These are phyloP conservation scores for Pleurotus eryngii DNA, from an alignment of 768 basidiomycete species.

Conservation along the genomic window DNA sequence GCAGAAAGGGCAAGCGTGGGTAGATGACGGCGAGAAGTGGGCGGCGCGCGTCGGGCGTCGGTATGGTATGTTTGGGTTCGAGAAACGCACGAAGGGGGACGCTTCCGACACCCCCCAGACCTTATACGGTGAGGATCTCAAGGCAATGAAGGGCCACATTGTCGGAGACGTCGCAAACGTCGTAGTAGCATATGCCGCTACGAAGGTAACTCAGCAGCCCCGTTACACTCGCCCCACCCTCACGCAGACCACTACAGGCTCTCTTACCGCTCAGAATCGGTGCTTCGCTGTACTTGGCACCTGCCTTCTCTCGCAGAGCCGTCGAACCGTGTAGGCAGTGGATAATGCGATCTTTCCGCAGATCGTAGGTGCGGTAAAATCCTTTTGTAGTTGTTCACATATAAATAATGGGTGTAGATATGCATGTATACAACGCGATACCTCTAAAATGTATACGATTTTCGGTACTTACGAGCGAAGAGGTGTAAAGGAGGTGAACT, in stretches of 20 bases:
- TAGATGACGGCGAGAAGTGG: constrained; percentile 75
- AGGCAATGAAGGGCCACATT: constrained; percentile 34
- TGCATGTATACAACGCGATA: no score
- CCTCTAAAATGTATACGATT: no score
- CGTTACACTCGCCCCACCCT: constrained; percentile 1
- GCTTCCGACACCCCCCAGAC: neutral
- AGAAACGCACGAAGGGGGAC: constrained; percentile 40
- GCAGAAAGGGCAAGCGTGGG: constrained; percentile 51
- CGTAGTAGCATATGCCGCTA: constrained; percentile 74
- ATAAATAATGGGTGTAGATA: no score
- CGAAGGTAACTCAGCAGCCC: constrained; percentile 51
- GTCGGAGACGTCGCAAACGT: constrained; percentile 82
- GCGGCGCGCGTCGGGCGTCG: constrained; percentile 67
- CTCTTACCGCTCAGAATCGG: constrained; percentile 72
- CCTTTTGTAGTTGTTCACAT: no score
- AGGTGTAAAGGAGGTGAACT: no score
- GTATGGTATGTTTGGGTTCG: constrained; percentile 80
- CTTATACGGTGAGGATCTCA: constrained; percentile 16
- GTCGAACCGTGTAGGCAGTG: constrained; percentile 56
- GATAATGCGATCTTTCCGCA: constrained; percentile 28
- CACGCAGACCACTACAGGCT: constrained; percentile 42
- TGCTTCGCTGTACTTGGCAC: constrained; percentile 67
- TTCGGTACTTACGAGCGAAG: no score
- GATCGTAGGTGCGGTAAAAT: neutral
- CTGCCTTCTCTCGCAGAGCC: constrained; percentile 65